Percentiles rank a stretch among this genome's conserved stretches.
phyloP scores from a whole-genome alignment of 75 land plant species.

The Gnetum montanum region DNA sequence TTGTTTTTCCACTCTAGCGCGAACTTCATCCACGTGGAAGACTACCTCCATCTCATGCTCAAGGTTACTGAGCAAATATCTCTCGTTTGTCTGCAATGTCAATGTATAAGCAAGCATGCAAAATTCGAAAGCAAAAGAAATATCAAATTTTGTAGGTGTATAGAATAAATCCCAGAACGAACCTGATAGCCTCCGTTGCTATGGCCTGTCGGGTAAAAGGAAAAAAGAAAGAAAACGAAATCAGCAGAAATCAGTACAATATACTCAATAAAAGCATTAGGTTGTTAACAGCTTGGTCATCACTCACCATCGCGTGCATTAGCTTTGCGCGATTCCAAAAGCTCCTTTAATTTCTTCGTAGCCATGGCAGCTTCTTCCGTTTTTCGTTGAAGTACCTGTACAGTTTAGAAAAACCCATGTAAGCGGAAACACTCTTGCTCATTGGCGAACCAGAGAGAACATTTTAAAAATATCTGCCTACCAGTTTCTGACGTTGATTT shows the following conservation, averaged over 20 bases:
- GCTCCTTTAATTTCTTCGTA: conserved; percentile 78
- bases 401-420: neutral
- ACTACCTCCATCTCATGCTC: conserved; percentile 93
- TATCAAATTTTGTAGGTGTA: neutral
- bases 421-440: too few relatives aligned
- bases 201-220: neutral
- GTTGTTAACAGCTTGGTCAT: too few relatives aligned
- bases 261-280: too few relatives aligned
- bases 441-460: neutral
- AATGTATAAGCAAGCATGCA: neutral
- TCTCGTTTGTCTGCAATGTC: conserved; percentile 45
- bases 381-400: conserved; percentile 90
- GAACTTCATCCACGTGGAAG: conserved; percentile 91
- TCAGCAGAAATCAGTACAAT: too few relatives aligned
- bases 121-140: neutral
- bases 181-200: conserved; percentile 5
- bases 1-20: conserved; percentile 70
- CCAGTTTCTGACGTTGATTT: conserved; percentile 94
- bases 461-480: conserved; percentile 16
- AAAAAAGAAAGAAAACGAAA: too few relatives aligned
- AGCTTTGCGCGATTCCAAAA: conserved; percentile 71
- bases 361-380: conserved; percentile 93
- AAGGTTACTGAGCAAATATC: conserved; percentile 38
- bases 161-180: neutral
- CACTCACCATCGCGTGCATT: conserved; percentile 36